Evolutionary conservation across 2,329 filamentous ascomycete species (phyloP).

Genomic region (Coniochaeta pulveracea): DNA sequence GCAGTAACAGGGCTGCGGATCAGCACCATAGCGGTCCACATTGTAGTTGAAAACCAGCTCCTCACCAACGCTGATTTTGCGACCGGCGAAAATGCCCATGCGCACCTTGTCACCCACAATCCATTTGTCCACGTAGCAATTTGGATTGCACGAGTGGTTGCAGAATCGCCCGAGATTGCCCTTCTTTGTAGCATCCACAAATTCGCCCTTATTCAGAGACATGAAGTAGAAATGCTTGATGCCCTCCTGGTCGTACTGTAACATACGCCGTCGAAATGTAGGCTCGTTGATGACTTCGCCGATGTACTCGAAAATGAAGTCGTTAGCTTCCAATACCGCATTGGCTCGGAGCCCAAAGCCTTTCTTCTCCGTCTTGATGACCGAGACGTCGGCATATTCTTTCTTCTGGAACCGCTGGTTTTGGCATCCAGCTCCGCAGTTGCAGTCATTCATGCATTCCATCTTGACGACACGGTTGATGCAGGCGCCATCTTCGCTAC

Average conservation of each 20-base stretch:
- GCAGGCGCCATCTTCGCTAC: conserved; percentile 92
- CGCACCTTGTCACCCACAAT: conserved; percentile 93
- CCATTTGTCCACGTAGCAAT: conserved; percentile 99
- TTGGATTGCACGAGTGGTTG: conserved; percentile 98
- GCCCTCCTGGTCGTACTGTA: conserved; percentile 87
- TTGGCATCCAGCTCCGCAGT: conserved; percentile 78
- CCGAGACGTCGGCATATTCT: conserved; percentile 81
- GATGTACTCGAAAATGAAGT: conserved; percentile 97
- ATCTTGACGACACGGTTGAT: conserved; percentile 98
- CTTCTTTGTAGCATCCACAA: conserved; percentile 94
- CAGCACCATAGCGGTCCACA: conserved; percentile 92
- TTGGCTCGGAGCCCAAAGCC: conserved; percentile 86
- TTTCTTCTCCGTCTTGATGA: conserved; percentile 98
- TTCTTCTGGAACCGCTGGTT: conserved; percentile 91
- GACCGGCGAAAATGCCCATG: conserved; percentile 96
- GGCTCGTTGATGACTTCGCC: conserved; percentile 95
- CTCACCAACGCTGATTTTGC: conserved; percentile 75
- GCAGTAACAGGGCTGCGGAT: conserved; percentile 95
- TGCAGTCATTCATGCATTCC: conserved; percentile 80
- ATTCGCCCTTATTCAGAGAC: conserved; percentile 93
- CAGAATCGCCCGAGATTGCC: conserved; percentile 95
- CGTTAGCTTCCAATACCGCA: conserved; percentile 62
- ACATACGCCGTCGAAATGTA: conserved; percentile 79
- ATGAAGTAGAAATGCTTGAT: conserved; percentile 99
- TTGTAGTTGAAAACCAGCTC: conserved; percentile 99